Evolutionary conservation across 2,329 filamentous ascomycete species (phyloP).

Genomic region (Talaromyces sp.): DNA sequence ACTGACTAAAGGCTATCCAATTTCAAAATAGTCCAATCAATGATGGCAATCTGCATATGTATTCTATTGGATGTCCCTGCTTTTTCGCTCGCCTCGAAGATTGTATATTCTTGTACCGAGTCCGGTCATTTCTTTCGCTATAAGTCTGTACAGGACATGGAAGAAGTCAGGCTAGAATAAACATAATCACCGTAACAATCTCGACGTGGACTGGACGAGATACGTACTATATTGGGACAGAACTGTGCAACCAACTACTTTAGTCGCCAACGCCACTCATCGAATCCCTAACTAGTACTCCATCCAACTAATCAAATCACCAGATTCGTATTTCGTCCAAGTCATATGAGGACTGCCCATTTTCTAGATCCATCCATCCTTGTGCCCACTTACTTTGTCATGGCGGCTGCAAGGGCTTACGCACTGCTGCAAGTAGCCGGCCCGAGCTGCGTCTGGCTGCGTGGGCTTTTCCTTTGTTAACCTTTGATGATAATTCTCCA

Average conservation of each 20-base stretch:
- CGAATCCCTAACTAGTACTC: not conserved
- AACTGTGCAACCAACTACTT: not conserved
- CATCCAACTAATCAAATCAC: not conserved
- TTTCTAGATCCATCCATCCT: constrained; percentile 1
- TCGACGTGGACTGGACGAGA: not conserved
- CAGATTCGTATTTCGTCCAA: not conserved
- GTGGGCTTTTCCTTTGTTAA: not conserved
- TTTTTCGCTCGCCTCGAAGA: not conserved
- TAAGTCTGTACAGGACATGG: not conserved
- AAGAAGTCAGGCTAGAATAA: not conserved
- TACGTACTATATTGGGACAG: not conserved
- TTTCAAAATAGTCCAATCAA: not conserved
- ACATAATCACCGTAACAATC: not conserved
- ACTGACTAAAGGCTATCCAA: not conserved
- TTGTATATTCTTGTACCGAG: not conserved
- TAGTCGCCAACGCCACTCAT: not conserved
- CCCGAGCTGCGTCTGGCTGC: constrained; percentile 3
- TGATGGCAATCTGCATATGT: not conserved
- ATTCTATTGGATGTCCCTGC: not conserved
- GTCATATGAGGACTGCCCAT: not conserved
- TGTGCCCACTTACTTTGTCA: constrained; percentile 1
- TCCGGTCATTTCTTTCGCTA: not conserved
- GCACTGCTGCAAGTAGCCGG: constrained; percentile 9
- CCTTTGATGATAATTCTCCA: not conserved
- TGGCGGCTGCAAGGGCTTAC: constrained; percentile 7